Conservation (phyloP, 129 eudicot genomes). For the Silybum marianum region DNA sequence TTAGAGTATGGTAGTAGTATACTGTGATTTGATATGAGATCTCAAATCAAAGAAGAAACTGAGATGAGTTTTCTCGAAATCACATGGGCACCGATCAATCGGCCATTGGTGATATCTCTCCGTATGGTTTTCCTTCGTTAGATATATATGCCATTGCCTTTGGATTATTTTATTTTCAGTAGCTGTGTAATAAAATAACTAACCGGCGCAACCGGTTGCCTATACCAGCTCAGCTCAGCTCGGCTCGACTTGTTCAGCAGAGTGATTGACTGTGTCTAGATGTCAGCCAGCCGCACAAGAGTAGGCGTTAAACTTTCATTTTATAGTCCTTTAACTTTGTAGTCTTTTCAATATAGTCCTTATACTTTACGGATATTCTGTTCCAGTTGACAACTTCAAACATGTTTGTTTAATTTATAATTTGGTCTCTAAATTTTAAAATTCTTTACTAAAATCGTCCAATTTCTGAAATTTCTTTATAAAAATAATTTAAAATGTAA, state of each 20-base stretch:
- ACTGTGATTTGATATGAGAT: conserved; percentile 5
- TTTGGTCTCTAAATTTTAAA: neutral
- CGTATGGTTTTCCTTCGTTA: conserved; percentile 6
- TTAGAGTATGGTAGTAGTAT: neutral
- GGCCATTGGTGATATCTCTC: conserved; percentile 11
- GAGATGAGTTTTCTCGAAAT: conserved; percentile 17
- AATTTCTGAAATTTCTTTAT: too few species aligned
- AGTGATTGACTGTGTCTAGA: conserved; percentile 15
- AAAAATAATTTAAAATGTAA: too few species aligned
- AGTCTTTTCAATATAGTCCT: neutral
- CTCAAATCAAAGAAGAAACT: neutral
- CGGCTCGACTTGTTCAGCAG: conserved; percentile 5
- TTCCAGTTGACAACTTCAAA: neutral
- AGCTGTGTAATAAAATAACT: conserved; percentile 15
- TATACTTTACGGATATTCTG: neutral
- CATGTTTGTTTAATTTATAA: neutral
- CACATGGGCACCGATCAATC: neutral
- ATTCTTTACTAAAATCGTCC: too few species aligned
- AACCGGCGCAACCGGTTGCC: conserved; percentile 27
- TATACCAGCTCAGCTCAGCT: conserved; percentile 8
- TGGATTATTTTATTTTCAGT: conserved; percentile 15
- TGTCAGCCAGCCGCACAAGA: conserved; percentile 22
- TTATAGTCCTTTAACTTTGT: conserved; percentile 3
- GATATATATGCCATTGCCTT: conserved; percentile 26
- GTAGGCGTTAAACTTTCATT: neutral